Evolutionary conservation across 2,329 filamentous ascomycete genomes (phyloP).

Genomic region (Blastomyces gilchristii): DNA sequence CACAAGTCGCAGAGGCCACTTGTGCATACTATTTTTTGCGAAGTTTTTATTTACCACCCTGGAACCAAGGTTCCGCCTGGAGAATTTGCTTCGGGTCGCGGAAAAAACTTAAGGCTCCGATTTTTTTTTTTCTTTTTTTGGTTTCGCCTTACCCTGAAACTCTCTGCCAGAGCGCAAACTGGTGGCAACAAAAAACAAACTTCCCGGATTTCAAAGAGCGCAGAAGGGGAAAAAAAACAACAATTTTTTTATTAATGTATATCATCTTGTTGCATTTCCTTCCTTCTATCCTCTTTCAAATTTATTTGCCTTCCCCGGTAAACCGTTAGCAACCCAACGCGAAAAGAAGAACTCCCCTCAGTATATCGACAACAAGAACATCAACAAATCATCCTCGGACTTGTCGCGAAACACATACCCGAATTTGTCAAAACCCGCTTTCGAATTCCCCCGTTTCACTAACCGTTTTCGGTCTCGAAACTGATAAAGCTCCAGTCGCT

Average conservation of each 20-base stretch:
- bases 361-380: not conserved
- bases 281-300: not conserved
- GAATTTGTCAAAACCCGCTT: not conserved
- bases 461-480: not conserved
- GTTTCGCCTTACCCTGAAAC: not conserved
- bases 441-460: not conserved
- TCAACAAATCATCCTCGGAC: not conserved
- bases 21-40: not conserved
- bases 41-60: not conserved
- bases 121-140: not conserved
- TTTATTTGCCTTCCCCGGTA: not conserved
- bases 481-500: not conserved
- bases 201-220: conserved; percentile 1
- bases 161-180: not conserved
- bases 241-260: not conserved
- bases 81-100: not conserved
- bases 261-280: not conserved
- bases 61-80: conserved; percentile 4
- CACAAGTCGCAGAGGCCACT: not conserved
- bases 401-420: not conserved
- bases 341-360: not conserved
- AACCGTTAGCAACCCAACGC: not conserved
- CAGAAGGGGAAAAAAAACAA: no score
- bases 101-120: not conserved
- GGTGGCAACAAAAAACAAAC: conserved; percentile 7